Conservation (phyloP, 164 flowering plant species). For the Sextonia rubra region DNA sequence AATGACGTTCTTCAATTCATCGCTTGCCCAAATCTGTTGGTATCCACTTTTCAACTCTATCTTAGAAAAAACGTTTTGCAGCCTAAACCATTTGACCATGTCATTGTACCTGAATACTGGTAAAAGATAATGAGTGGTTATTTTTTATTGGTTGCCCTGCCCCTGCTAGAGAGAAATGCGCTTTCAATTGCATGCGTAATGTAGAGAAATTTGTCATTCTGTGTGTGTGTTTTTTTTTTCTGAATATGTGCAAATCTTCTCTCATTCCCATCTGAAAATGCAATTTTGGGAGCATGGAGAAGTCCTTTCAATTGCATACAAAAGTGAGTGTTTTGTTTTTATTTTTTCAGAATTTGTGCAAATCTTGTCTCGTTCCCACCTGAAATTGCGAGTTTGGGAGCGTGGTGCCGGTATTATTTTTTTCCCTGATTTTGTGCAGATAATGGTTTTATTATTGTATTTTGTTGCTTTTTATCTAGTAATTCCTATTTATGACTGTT, state of each 20-base stretch:
- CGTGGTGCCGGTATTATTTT: conserved; percentile 25
- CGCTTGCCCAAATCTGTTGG: no score
- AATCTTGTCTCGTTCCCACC: conserved; percentile 71
- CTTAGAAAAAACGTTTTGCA: no score
- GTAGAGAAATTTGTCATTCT: not conserved
- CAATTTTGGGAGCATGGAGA: conserved; percentile 97
- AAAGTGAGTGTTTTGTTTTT: conserved; percentile 18
- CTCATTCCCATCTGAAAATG: conserved; percentile 87
- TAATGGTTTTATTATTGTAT: no score
- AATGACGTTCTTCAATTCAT: no score
- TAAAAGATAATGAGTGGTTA: no score
- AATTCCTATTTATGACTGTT: not conserved
- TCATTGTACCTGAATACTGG: no score
- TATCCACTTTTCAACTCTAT: no score
- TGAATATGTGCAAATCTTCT: conserved; percentile 91
- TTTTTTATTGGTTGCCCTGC: no score
- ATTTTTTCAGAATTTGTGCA: conserved; percentile 85
- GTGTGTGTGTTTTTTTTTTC: conserved; percentile 30
- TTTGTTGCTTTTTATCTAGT: not conserved
- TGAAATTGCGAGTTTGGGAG: conserved; percentile 96
- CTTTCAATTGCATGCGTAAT: not conserved
- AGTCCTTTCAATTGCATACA: not conserved
- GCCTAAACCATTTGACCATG: no score
- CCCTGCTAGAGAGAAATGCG: no score
- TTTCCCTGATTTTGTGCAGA: not conserved